A percentile compares a stretch with the other conserved stretches of the same genome.
Evolutionary conservation across 2,329 filamentous ascomycete species (phyloP).

Genomic region (Sporothrix schenckii): DNA sequence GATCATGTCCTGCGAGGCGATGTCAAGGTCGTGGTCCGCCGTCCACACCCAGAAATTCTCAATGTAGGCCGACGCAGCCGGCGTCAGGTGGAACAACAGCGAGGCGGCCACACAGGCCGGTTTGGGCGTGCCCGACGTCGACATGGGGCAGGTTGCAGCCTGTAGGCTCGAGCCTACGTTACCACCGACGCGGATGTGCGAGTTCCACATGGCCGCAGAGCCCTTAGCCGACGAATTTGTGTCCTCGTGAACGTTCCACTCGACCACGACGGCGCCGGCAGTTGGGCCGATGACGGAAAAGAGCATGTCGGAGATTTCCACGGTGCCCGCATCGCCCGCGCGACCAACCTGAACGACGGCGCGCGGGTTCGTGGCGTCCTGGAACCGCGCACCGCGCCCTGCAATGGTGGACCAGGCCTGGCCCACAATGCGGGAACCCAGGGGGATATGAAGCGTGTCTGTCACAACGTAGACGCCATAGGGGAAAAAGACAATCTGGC

Average conservation of each 20-base stretch:
- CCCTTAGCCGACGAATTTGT: slow-evolving; percentile 48
- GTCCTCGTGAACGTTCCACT: slow-evolving; percentile 65
- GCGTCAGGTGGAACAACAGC: slow-evolving; percentile 52
- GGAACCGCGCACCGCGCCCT: slow-evolving; percentile 56
- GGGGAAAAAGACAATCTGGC: slow-evolving; percentile 60
- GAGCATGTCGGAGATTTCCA: slow-evolving; percentile 73
- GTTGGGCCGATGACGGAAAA: slow-evolving; percentile 67
- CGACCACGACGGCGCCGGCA: slow-evolving; percentile 68
- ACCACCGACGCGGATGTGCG: slow-evolving; percentile 73
- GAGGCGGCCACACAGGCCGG: slow-evolving; percentile 61
- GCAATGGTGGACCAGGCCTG: slow-evolving; percentile 49
- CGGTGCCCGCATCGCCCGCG: slow-evolving; percentile 62
- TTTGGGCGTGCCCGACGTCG: slow-evolving; percentile 40
- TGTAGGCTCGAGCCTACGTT: slow-evolving; percentile 67
- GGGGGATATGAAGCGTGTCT: slow-evolving; percentile 51
- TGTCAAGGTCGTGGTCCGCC: slow-evolving; percentile 56
- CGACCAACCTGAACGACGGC: slow-evolving; percentile 61
- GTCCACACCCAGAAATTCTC: slow-evolving; percentile 66
- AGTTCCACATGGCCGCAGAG: slow-evolving; percentile 47
- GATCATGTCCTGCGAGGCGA: slow-evolving; percentile 23
- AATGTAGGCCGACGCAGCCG: slow-evolving; percentile 50
- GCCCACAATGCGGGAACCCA: slow-evolving; percentile 57
- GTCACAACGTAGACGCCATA: slow-evolving; percentile 59
- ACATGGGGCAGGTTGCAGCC: slow-evolving; percentile 60
- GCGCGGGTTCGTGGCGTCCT: slow-evolving; percentile 47